Percentiles rank a stretch among this genome's conserved stretches.
Evolutionary conservation across 495 filamentous ascomycete genomes (phyloP).

Genomic region (Penicillium coprophilum): DNA sequence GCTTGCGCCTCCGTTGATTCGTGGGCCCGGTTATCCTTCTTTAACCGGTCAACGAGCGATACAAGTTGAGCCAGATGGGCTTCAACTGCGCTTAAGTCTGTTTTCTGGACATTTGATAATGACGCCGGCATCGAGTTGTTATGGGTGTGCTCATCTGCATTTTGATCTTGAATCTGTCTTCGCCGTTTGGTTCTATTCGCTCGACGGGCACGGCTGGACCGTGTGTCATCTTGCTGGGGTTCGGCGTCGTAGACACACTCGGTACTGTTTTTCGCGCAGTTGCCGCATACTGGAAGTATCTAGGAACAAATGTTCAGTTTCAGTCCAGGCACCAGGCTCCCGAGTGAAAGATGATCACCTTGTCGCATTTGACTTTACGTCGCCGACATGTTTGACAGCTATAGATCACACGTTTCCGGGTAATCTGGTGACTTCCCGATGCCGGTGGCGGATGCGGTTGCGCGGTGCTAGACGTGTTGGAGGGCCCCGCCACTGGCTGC

Average conservation of each 20-base stretch:
- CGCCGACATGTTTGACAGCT: conserved; percentile 51
- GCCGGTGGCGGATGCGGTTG: neutral
- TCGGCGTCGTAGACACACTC: conserved; percentile 46
- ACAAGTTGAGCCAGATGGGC: conserved; percentile 46
- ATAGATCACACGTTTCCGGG: conserved; percentile 49
- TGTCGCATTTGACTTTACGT: conserved; percentile 50
- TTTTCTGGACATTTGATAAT: conserved; percentile 23
- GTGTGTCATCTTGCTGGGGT: conserved; percentile 25
- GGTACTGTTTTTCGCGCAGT: conserved; percentile 45
- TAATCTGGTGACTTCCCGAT: conserved; percentile 42
- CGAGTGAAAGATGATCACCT: conserved; percentile 15
- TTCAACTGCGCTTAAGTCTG: conserved; percentile 42
- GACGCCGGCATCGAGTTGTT: conserved; percentile 30
- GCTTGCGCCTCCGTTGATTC: conserved; percentile 29
- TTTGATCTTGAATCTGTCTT: conserved; percentile 36
- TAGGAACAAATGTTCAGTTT: conserved; percentile 16
- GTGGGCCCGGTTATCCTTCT: conserved; percentile 33
- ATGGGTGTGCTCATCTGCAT: conserved; percentile 38
- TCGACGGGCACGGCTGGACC: conserved; percentile 13
- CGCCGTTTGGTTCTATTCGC: conserved; percentile 40
- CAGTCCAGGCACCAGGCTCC: neutral
- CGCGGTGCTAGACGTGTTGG: neutral
- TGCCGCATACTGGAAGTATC: conserved; percentile 49
- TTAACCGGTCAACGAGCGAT: conserved; percentile 46
- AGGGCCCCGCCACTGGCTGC: neutral